A percentile compares a stretch with the other conserved stretches of the same genome.
Evolutionary conservation across 805 yeast species (phyloP).

Genomic region (Kodamaea hsintzibuensis): DNA sequence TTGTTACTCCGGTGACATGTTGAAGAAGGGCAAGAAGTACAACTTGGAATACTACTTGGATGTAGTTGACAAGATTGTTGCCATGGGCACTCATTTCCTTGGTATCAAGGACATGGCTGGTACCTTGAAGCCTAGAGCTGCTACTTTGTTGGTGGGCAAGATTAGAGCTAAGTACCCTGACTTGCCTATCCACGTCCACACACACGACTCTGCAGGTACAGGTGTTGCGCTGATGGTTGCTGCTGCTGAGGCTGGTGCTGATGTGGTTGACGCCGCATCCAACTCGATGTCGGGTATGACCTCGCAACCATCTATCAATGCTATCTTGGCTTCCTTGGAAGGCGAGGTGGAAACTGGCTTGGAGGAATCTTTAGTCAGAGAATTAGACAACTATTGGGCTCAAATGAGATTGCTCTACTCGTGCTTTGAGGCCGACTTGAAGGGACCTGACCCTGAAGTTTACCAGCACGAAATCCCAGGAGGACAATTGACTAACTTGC

Average conservation of each 20-base stretch:
- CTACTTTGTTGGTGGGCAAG: slow-evolving; percentile 72
- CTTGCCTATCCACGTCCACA: slow-evolving; percentile 96
- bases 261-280: slow-evolving; percentile 95
- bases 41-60: slow-evolving; percentile 85
- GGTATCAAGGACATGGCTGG: slow-evolving; percentile 99
- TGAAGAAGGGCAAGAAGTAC: slow-evolving; percentile 93
- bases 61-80: slow-evolving; percentile 80
- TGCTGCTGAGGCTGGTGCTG: slow-evolving; percentile 95
- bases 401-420: slow-evolving; percentile 96
- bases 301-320: slow-evolving; percentile 95
- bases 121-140: slow-evolving; percentile 94
- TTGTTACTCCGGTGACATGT: slow-evolving; percentile 99
- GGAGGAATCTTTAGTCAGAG: slow-evolving; percentile 66
- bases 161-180: slow-evolving; percentile 87
- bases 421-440: slow-evolving; percentile 96
- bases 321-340: slow-evolving; percentile 88
- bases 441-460: slow-evolving; percentile 99
- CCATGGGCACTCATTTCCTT: slow-evolving; percentile 92
- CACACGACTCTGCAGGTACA: slow-evolving; percentile 99
- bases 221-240: slow-evolving; percentile 97
- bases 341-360: slow-evolving; percentile 80
- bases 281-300: slow-evolving; percentile 99
- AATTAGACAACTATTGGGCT: slow-evolving; percentile 95
- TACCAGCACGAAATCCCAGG: slow-evolving; percentile 99
- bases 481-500: slow-evolving; percentile 96